Evolutionary conservation across 176 grass and related monocot species (phyloP).

Genomic region (Carex pumila): DNA sequence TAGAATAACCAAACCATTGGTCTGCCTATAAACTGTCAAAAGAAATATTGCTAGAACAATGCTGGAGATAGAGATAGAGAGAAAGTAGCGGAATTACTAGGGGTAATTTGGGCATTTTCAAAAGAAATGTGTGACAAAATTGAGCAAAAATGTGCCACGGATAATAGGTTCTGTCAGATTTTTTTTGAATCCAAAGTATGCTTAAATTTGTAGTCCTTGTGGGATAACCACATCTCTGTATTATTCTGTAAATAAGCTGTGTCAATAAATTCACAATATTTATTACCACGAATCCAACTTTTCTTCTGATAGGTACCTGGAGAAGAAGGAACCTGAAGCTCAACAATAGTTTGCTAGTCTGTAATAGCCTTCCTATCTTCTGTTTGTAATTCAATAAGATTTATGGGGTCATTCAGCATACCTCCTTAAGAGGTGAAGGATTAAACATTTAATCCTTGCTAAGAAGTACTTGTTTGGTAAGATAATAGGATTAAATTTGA

Average conservation of each 20-base stretch:
- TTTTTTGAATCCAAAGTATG: not conserved
- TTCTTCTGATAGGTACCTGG: constrained; percentile 35
- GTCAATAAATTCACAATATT: not conserved
- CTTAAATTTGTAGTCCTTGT: not conserved
- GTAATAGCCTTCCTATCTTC: not conserved
- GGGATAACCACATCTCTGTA: not conserved
- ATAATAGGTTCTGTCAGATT: not conserved
- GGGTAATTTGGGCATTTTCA: not conserved
- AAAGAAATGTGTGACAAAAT: not conserved
- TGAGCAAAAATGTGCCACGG: not conserved
- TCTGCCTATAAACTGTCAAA: not conserved
- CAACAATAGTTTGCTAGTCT: constrained; percentile 21
- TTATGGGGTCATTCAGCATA: too few species aligned
- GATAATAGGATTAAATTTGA: too few species aligned
- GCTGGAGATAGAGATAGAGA: not conserved
- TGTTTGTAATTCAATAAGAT: constrained; percentile 28
- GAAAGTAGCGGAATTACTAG: not conserved
- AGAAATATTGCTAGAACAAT: not conserved
- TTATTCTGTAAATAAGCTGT: not conserved
- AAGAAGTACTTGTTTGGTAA: too few species aligned
- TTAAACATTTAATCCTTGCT: too few species aligned
- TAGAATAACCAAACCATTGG: not conserved
- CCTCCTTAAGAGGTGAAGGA: too few species aligned
- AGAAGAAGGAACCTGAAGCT: constrained; percentile 48
- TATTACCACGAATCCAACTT: not conserved